phyloP scores from a whole-genome alignment of 2,329 filamentous ascomycete species.

The Colletotrichum tabaci region DNA sequence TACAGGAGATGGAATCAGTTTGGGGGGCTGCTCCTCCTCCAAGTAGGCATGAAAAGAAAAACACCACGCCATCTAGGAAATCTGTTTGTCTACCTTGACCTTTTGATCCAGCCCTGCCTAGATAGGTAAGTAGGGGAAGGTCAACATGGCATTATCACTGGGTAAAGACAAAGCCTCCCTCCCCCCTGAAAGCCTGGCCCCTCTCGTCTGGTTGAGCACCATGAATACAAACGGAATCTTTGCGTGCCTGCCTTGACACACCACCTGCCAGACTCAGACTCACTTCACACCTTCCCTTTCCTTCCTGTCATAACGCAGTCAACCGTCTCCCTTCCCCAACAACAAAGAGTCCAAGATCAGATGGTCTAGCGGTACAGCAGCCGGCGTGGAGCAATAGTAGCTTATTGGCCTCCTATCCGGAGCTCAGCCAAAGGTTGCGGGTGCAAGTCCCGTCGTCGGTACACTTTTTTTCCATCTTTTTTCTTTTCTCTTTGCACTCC shows the following conservation, averaged over 20 bases:
- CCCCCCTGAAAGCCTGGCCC: not conserved
- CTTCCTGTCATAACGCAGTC: slow-evolving; percentile 16
- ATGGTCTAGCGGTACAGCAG: slow-evolving; percentile 33
- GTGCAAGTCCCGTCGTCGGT: slow-evolving; percentile 42
- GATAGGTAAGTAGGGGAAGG: too few species aligned
- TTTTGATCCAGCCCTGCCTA: too few species aligned
- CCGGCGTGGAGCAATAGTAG: slow-evolving; percentile 42
- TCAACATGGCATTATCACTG: too few species aligned
- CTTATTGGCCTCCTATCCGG: slow-evolving; percentile 40
- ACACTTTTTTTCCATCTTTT: not conserved
- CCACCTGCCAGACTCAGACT: not conserved
- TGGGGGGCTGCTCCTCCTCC: too few species aligned
- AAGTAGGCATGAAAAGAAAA: too few species aligned
- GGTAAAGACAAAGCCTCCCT: not conserved
- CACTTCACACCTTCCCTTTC: not conserved
- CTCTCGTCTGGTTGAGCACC: not conserved
- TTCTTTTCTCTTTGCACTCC: too few species aligned
- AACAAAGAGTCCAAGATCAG: slow-evolving; percentile 10
- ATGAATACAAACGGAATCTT: not conserved
- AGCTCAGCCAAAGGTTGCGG: slow-evolving; percentile 41
- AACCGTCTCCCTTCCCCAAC: slow-evolving; percentile 4
- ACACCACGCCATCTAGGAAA: too few species aligned
- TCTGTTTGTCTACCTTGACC: too few species aligned
- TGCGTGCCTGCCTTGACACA: too few species aligned
- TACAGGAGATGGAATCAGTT: too few species aligned